Conservation (phyloP, 78 protist species). For the Emiliania huxleyi region DNA sequence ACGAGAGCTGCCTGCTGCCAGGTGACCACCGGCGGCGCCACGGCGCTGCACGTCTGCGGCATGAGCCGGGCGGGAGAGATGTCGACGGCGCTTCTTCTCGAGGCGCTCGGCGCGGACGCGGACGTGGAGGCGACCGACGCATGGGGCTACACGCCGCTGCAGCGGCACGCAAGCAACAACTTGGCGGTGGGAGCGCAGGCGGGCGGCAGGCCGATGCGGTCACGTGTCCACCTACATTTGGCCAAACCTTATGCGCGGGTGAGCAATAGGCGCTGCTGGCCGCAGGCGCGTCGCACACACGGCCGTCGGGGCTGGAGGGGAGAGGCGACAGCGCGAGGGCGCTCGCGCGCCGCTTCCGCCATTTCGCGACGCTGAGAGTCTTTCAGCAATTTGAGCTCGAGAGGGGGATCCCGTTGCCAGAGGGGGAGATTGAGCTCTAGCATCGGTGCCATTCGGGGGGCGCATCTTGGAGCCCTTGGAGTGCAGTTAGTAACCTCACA, state of each 20-base stretch:
- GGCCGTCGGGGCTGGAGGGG: background rate
- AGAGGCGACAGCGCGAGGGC: background rate
- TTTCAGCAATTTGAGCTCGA: background rate
- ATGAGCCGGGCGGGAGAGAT: conserved; percentile 26
- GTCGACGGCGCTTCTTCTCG: background rate
- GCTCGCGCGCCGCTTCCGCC: background rate
- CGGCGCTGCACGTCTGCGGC: conserved; percentile 39
- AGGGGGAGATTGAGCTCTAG: background rate
- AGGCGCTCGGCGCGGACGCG: conserved; percentile 4
- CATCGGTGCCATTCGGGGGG: too few relatives aligned
- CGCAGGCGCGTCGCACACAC: background rate
- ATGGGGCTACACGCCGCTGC: background rate
- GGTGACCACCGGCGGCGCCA: conserved; percentile 43
- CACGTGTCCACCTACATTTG: too few relatives aligned
- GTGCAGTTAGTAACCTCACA: too few relatives aligned
- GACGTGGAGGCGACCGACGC: background rate
- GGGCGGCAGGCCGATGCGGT: too few relatives aligned
- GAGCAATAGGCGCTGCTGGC: too few relatives aligned
- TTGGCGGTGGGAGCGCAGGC: background rate
- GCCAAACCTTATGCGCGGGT: too few relatives aligned
- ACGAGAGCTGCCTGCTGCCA: background rate
- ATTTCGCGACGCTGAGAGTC: background rate
- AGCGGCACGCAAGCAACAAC: background rate
- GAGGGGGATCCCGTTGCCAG: background rate
- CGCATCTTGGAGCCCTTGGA: too few relatives aligned